phyloP scores from a whole-genome alignment of 805 yeast species.

The Kodamaea fukazawae region DNA sequence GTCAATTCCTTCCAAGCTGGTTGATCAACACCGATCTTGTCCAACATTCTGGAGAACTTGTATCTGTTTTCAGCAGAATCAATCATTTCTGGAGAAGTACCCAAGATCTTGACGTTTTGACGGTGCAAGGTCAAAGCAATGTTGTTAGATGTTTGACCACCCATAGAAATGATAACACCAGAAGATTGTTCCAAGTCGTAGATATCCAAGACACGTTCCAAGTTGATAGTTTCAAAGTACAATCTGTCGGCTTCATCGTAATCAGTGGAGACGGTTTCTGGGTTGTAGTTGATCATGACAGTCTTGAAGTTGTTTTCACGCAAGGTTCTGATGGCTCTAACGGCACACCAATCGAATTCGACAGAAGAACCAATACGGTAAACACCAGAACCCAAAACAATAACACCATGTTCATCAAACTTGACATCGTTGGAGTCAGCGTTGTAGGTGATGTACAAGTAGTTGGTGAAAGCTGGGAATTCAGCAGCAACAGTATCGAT shows the following conservation, averaged over 20 bases:
- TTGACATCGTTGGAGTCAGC: conserved; percentile 83
- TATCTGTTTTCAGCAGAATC: conserved; percentile 98
- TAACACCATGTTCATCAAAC: conserved; percentile 90
- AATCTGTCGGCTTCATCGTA: conserved; percentile 97
- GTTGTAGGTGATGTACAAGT: conserved; percentile 90
- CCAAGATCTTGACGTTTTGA: conserved; percentile 91
- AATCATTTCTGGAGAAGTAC: conserved; percentile 98
- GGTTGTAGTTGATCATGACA: conserved; percentile 96
- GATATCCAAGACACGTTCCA: conserved; percentile 92
- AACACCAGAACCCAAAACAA: conserved; percentile 98
- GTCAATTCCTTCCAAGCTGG: conserved; percentile 99
- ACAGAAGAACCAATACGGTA: conserved; percentile 98
- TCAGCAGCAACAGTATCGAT: conserved; percentile 99
- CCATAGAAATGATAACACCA: conserved; percentile 96
- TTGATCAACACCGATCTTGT: conserved; percentile 94
- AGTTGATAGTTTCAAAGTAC: conserved; percentile 91
- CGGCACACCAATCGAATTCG: conserved; percentile 99
- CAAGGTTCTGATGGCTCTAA: conserved; percentile 90
- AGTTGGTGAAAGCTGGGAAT: conserved; percentile 95
- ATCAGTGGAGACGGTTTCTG: conserved; percentile 98
- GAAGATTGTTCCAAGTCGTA: conserved; percentile 86
- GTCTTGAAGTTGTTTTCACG: conserved; percentile 85
- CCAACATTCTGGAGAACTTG: conserved; percentile 96
- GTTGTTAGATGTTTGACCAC: conserved; percentile 98
- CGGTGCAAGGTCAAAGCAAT: conserved; percentile 91